A percentile compares a stretch with the other conserved stretches of the same genome.
phyloP scores from a whole-genome alignment of 2,329 filamentous ascomycete species.

The Clathrospora elynae region DNA sequence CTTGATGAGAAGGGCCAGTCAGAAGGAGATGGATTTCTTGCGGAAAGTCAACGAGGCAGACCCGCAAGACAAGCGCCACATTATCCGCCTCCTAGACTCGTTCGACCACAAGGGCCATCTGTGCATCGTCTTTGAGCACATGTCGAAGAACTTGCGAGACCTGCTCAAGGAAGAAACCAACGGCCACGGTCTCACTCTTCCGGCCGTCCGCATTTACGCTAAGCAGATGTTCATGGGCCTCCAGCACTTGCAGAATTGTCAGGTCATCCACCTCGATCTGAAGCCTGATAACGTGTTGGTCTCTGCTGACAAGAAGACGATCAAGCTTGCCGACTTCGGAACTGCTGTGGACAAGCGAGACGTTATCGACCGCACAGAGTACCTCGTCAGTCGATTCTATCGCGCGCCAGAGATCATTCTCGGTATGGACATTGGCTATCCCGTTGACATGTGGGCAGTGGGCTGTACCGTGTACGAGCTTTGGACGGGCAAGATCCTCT shows the following conservation, averaged over 20 bases:
- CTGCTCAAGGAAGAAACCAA: slow-evolving; percentile 83
- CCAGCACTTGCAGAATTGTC: slow-evolving; percentile 85
- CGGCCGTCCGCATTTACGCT: slow-evolving; percentile 85
- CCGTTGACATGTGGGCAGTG: slow-evolving; percentile 96
- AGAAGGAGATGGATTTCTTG: slow-evolving; percentile 92
- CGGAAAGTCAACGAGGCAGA: slow-evolving; percentile 85
- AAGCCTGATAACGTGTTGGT: slow-evolving; percentile 97
- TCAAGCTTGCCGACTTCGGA: slow-evolving; percentile 96
- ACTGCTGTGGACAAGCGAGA: slow-evolving; percentile 93
- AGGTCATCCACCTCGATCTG: slow-evolving; percentile 92
- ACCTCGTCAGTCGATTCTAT: slow-evolving; percentile 96
- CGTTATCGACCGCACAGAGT: slow-evolving; percentile 82
- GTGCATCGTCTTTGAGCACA: slow-evolving; percentile 95
- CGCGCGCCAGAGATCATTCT: slow-evolving; percentile 96
- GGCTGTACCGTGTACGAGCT: slow-evolving; percentile 97
- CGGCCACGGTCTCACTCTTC: slow-evolving; percentile 88
- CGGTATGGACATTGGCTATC: slow-evolving; percentile 93
- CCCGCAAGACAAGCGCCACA: slow-evolving; percentile 85
- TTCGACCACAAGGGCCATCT: slow-evolving; percentile 96
- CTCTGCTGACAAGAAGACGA: slow-evolving; percentile 61
- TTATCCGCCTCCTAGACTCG: slow-evolving; percentile 82
- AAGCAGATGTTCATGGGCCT: slow-evolving; percentile 93
- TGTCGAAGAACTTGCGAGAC: slow-evolving; percentile 83
- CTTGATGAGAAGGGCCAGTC: slow-evolving; percentile 86
- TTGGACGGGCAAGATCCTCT: slow-evolving; percentile 96